A percentile compares a stretch with the other conserved stretches of the same genome.
Evolutionary conservation across 1,284 basidiomycete species (phyloP).

Genomic region (Sanghuangporus weigelae): DNA sequence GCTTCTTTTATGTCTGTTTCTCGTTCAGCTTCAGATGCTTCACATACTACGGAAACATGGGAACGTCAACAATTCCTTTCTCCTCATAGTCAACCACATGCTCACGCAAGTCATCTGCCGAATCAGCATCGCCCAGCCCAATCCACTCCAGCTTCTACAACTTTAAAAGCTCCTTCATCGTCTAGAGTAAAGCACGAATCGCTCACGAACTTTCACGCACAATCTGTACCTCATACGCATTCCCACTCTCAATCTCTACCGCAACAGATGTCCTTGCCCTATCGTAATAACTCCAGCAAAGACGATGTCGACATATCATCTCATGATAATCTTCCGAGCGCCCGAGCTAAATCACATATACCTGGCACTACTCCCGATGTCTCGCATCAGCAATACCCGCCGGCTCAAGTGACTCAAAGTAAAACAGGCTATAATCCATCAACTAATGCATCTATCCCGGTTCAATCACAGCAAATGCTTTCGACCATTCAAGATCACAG

Average conservation of each 20-base stretch:
- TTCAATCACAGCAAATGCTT: constrained; percentile 2
- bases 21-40: constrained; percentile 7
- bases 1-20: not conserved
- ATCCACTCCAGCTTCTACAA: constrained; percentile 5
- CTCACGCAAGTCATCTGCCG: not conserved
- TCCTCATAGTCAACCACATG: not conserved
- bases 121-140: not conserved
- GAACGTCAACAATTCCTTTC: not conserved
- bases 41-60: not conserved
- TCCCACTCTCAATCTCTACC: constrained; percentile 7
- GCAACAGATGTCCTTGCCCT: not conserved
- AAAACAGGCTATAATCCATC: constrained; percentile 9
- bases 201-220: constrained; percentile 1
- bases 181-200: constrained; percentile 14
- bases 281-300: not conserved
- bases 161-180: constrained; percentile 6
- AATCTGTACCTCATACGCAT: constrained; percentile 7
- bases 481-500: not conserved
- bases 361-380: not conserved
- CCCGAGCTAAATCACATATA: not conserved
- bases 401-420: not conserved
- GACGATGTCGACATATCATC: not conserved
- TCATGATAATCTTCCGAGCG: not conserved
- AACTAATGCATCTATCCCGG: not conserved
- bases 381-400: constrained; percentile 8